These are phyloP conservation scores for Anthracocystis panici-leucophaei DNA, from an alignment of 1,284 basidiomycete species.

Conservation along the genomic window DNA sequence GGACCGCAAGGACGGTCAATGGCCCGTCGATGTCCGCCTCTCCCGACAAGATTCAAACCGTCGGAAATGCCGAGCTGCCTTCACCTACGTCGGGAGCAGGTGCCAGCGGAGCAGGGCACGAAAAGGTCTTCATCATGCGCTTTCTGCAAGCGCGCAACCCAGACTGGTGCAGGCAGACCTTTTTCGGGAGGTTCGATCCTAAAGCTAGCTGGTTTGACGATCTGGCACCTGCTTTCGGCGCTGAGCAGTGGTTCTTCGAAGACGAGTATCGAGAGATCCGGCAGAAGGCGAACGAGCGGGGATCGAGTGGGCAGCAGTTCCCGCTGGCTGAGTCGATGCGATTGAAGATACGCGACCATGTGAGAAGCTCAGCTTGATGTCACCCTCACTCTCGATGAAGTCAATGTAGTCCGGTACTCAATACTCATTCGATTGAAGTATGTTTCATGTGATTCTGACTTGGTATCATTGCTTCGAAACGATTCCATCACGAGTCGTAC, in stretches of 20 bases:
- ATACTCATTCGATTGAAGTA: too few species aligned
- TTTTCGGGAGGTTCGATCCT: slow-evolving; percentile 8
- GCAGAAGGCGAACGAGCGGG: not conserved
- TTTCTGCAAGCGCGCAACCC: slow-evolving; percentile 9
- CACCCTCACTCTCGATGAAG: not conserved
- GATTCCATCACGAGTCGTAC: not conserved
- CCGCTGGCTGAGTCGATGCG: slow-evolving; percentile 2
- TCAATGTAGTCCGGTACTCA: too few species aligned
- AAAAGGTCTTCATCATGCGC: slow-evolving; percentile 12
- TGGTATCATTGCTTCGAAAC: not conserved
- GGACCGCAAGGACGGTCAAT: slow-evolving; percentile 5
- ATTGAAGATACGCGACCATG: not conserved
- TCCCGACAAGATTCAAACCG: slow-evolving; percentile 10
- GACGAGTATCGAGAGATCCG: slow-evolving; percentile 10
- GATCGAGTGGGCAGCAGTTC: slow-evolving; percentile 12
- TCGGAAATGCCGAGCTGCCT: slow-evolving; percentile 4
- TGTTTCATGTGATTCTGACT: too few species aligned
- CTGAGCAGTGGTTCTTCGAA: slow-evolving; percentile 10
- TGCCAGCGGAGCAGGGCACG: not conserved
- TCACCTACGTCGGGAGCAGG: slow-evolving; percentile 5
- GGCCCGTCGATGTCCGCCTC: slow-evolving; percentile 15
- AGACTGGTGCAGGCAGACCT: slow-evolving; percentile 6
- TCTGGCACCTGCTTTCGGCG: not conserved
- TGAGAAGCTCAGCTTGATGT: not conserved
- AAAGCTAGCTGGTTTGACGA: slow-evolving; percentile 13